Evolutionary conservation across 2,329 filamentous ascomycete species (phyloP), one percentile per base, ranked within the genome.

Genomic region (Metarhizium anisopliae): DNA sequence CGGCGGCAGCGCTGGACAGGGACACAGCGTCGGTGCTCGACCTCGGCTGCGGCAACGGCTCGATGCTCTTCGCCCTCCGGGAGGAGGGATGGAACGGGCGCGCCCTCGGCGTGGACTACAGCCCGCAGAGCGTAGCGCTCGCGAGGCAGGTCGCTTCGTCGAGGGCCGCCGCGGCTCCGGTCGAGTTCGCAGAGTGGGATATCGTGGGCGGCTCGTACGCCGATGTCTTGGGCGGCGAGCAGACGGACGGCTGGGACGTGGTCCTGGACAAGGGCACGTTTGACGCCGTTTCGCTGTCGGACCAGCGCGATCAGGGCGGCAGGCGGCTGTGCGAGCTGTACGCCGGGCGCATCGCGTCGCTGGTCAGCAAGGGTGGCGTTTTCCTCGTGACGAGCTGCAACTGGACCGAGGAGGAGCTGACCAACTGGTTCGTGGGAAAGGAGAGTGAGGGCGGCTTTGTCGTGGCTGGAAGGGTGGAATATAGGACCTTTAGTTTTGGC

Each of bases 261-360:
- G 86, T 96, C 0, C 80, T 96, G n/a, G 94, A 99, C 72, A 99
- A 99, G 74, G 94, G 94, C 49, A 99, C 94, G 0, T 99, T 97
- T 69, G 94, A 99, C 75, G 94, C 94, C 11, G 87, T 99, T 38
- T 91, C 85, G 52, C 75, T 97, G n/a, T 82, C 79, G 54, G 77
- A 78, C 56, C 83, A 85, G 42, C 80, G 87, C 54, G 25, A 25
- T 3, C 3, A 4, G 25, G 3, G 25, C 25, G 25, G 25, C 25
- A 25, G 25, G 25, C 25, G 25, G 25, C 77, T 88, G 13, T 88
- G 84, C 67, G 89, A 95, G 68, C 78, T 79, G 3, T 99, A 99
- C 73, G 80, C 82, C 51, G 77, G 79, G 50, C 82, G 83, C 53
- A 85, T 93, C 36, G 74, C 85, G 59, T 73, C 71, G 32, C 77